Evolutionary conservation across 495 filamentous ascomycete species (phyloP).

Genomic region (Platismatia glauca): DNA sequence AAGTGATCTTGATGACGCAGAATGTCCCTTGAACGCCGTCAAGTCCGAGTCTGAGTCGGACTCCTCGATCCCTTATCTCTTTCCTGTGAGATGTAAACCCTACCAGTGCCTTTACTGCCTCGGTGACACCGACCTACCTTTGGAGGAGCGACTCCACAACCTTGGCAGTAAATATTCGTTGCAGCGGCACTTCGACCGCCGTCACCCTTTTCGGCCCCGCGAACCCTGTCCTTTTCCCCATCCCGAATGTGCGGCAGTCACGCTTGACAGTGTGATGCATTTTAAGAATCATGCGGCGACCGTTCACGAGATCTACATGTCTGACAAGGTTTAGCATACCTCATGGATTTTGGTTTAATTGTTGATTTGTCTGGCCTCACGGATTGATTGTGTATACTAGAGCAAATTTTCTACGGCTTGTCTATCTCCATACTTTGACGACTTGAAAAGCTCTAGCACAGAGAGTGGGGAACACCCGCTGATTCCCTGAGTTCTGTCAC

Average conservation of each 20-base stretch:
- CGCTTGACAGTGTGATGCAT: background rate
- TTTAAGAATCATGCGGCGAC: background rate
- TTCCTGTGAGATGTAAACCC: conserved; percentile 5
- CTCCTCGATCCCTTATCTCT: conserved; percentile 22
- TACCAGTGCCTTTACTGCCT: background rate
- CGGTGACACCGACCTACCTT: conserved; percentile 10
- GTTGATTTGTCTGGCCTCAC: background rate
- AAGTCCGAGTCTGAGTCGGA: background rate
- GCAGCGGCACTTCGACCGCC: background rate
- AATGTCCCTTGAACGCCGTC: background rate
- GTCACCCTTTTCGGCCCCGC: background rate
- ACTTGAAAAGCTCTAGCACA: background rate
- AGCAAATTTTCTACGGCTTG: background rate
- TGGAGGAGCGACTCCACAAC: background rate
- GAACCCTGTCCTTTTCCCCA: background rate
- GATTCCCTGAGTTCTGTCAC: too few relatives aligned
- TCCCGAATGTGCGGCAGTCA: background rate
- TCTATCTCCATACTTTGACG: background rate
- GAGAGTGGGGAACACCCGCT: too few relatives aligned
- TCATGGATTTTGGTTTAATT: background rate
- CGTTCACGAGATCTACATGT: background rate
- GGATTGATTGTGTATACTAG: too few relatives aligned
- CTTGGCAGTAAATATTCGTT: background rate
- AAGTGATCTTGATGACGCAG: background rate
- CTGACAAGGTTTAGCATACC: background rate